phyloP scores from a whole-genome alignment of 768 basidiomycete genomes.

The Pholiota molesta region DNA sequence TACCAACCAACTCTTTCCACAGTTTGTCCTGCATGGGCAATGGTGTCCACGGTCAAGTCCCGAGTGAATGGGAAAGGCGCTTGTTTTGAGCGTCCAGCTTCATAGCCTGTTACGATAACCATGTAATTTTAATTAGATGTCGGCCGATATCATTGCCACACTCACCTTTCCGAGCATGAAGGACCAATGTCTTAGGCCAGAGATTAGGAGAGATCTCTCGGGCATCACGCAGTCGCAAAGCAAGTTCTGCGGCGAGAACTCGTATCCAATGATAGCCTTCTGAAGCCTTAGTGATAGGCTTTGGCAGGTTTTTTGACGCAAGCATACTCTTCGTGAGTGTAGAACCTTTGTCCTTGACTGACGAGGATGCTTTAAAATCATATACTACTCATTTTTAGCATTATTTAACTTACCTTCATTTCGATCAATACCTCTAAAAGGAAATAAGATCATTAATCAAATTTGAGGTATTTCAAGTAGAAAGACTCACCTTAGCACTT shows the following conservation, averaged over 20 bases:
- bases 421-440: slow-evolving; percentile 78
- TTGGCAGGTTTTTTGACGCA: slow-evolving; percentile 91
- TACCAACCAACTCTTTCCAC: slow-evolving; percentile 86
- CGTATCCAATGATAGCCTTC: slow-evolving; percentile 92
- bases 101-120: slow-evolving; percentile 52
- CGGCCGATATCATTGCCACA: slow-evolving; percentile 19
- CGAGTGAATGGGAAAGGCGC: slow-evolving; percentile 83
- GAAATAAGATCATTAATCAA: neutral
- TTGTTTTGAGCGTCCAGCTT: slow-evolving; percentile 77
- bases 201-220: slow-evolving; percentile 69
- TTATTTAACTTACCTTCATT: slow-evolving; percentile 69
- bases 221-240: slow-evolving; percentile 82
- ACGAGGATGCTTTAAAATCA: neutral
- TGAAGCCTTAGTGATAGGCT: slow-evolving; percentile 68
- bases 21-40: slow-evolving; percentile 79
- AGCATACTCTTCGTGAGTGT: slow-evolving; percentile 89
- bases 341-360: slow-evolving; percentile 84
- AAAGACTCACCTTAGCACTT: slow-evolving; percentile 72
- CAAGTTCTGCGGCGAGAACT: slow-evolving; percentile 89
- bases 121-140: slow-evolving; percentile 2
- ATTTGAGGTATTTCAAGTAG: neutral
- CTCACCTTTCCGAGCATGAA: slow-evolving; percentile 72
- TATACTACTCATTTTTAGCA: too few relatives aligned
- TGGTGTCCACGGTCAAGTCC: slow-evolving; percentile 73
- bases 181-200: slow-evolving; percentile 92